Evolutionary conservation across 2,329 filamentous ascomycete genomes (phyloP).

Genomic region (Exophiala bonariae): DNA sequence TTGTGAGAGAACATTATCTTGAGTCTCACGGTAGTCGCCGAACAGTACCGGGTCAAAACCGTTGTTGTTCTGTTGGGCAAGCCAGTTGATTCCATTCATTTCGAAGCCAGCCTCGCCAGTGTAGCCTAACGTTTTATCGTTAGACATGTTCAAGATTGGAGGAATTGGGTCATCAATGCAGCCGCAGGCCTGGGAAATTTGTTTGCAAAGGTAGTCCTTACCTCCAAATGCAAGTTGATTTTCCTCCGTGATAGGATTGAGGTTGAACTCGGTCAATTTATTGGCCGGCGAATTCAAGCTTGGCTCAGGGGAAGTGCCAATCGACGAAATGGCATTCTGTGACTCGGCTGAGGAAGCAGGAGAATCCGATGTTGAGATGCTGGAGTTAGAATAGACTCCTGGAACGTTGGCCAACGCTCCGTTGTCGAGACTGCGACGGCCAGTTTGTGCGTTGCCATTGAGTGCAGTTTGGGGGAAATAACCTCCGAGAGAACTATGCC

Average conservation of each 20-base stretch:
- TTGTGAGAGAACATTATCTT: slow-evolving; percentile 73
- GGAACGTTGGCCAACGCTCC: slow-evolving; percentile 20
- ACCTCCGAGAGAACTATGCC: slow-evolving; percentile 40
- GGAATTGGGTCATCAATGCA: slow-evolving; percentile 33
- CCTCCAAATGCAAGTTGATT: slow-evolving; percentile 29
- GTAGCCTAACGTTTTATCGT: slow-evolving; percentile 22
- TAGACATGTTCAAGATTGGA: slow-evolving; percentile 32
- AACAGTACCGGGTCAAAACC: slow-evolving; percentile 92
- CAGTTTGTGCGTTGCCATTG: slow-evolving; percentile 9
- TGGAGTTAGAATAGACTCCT: slow-evolving; percentile 31
- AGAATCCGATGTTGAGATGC: slow-evolving; percentile 45
- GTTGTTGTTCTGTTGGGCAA: slow-evolving; percentile 24
- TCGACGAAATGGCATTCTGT: slow-evolving; percentile 47
- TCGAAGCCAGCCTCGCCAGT: slow-evolving; percentile 29
- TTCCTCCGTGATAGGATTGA: slow-evolving; percentile 35
- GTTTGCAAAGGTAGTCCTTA: slow-evolving; percentile 46
- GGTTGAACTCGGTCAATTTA: slow-evolving; percentile 36
- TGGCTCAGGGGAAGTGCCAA: slow-evolving; percentile 51
- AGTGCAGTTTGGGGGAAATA: slow-evolving; percentile 41
- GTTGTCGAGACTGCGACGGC: slow-evolving; percentile 37
- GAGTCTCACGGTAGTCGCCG: slow-evolving; percentile 86
- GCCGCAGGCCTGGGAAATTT: slow-evolving; percentile 46
- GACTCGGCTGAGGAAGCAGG: slow-evolving; percentile 51
- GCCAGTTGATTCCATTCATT: slow-evolving; percentile 50
- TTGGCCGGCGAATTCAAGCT: slow-evolving; percentile 42